These are phyloP conservation scores for Thraustotheca clavata DNA, from an alignment of 352 stramenopile species.

Conservation along the genomic window DNA sequence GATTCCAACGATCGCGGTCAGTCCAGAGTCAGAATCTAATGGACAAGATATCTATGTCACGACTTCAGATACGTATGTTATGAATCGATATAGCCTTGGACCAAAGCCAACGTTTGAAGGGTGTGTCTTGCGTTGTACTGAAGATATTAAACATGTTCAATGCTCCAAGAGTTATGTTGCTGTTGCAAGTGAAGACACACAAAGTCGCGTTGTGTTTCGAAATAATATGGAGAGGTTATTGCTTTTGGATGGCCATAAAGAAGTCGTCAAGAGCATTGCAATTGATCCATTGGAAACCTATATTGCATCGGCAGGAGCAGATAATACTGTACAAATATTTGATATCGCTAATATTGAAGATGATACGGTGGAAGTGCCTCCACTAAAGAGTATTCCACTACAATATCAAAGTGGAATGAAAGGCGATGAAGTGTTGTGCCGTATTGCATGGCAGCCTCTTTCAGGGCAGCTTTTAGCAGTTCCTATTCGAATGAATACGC, in stretches of 20 bases:
- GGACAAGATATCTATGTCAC: slow-evolving; percentile 57
- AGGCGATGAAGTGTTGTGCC: slow-evolving; percentile 51
- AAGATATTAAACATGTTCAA: slow-evolving; percentile 58
- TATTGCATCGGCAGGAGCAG: slow-evolving; percentile 55
- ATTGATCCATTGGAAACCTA: slow-evolving; percentile 58
- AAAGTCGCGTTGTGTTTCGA: slow-evolving; percentile 58
- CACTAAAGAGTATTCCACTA: slow-evolving; percentile 43
- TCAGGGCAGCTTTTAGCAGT: slow-evolving; percentile 37
- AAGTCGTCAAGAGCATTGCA: slow-evolving; percentile 60
- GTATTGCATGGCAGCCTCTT: slow-evolving; percentile 52
- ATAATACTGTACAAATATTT: slow-evolving; percentile 63
- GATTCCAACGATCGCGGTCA: slow-evolving; percentile 57
- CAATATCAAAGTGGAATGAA: slow-evolving; percentile 43
- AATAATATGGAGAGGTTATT: slow-evolving; percentile 51
- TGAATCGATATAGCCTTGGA: slow-evolving; percentile 43
- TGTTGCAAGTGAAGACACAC: slow-evolving; percentile 61
- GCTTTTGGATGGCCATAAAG: slow-evolving; percentile 45
- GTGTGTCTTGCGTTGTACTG: slow-evolving; percentile 45
- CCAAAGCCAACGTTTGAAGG: slow-evolving; percentile 20
- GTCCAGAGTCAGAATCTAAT: slow-evolving; percentile 31
- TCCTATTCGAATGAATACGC: slow-evolving; percentile 49
- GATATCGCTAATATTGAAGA: slow-evolving; percentile 25
- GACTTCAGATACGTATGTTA: slow-evolving; percentile 57
- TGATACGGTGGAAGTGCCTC: slow-evolving; percentile 30
- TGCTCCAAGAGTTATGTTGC: slow-evolving; percentile 55